Percentiles rank a stretch among this genome's conserved stretches.
Evolutionary conservation across 768 basidiomycete genomes (phyloP).

Genomic region (Phlebiopsis flavidoalba): DNA sequence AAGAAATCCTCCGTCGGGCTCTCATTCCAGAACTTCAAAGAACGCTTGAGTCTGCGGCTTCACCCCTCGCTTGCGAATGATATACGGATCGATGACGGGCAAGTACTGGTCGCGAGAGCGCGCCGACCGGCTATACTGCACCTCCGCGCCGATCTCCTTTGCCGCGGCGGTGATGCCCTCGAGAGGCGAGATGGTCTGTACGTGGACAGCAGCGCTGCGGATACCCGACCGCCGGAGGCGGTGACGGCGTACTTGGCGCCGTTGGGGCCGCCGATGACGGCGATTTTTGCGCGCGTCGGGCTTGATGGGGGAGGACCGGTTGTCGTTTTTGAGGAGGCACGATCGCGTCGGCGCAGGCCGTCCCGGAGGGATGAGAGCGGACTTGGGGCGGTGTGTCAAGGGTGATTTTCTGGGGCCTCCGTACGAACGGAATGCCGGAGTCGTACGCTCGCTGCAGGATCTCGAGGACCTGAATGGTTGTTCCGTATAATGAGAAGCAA

Average conservation of each 20-base stretch:
- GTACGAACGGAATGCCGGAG: constrained; percentile 53
- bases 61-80: constrained; percentile 34
- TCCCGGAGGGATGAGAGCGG: constrained; percentile 42
- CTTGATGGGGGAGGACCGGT: constrained; percentile 42
- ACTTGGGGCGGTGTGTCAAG: constrained; percentile 42
- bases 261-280: constrained; percentile 62
- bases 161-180: constrained; percentile 46
- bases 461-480: constrained; percentile 35
- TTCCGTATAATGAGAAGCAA: background rate
- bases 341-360: constrained; percentile 47
- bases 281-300: constrained; percentile 37
- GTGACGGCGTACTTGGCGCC: constrained; percentile 46
- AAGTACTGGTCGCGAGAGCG: constrained; percentile 40
- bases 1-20: constrained; percentile 33
- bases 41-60: constrained; percentile 30
- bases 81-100: constrained; percentile 43
- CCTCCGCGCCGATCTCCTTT: constrained; percentile 38
- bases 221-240: constrained; percentile 61
- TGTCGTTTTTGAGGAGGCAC: constrained; percentile 61
- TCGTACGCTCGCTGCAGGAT: constrained; percentile 41
- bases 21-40: constrained; percentile 44
- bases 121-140: constrained; percentile 41
- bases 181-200: constrained; percentile 54
- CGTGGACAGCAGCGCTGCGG: constrained; percentile 44
- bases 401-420: constrained; percentile 32